Evolutionary conservation across 192 early-diverging fungal genomes (phyloP).

Genomic region (Spizellomyces sp.): DNA sequence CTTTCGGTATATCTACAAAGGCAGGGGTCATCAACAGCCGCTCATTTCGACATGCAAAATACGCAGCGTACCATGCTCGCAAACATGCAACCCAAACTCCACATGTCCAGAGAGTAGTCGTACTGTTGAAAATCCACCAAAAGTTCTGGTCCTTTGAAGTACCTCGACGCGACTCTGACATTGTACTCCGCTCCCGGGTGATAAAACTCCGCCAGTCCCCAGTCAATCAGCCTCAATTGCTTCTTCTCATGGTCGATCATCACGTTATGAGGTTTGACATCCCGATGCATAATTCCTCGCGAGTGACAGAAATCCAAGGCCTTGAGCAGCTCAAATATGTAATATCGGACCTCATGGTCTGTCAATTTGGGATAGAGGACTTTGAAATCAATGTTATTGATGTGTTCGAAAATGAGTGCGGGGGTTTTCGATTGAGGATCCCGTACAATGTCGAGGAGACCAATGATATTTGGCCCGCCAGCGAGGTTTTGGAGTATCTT

Average conservation of each 20-base stretch:
- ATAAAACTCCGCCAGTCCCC: constrained; percentile 99
- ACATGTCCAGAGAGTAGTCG: constrained; percentile 99
- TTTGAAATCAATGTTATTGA: constrained; percentile 99
- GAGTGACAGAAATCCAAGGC: constrained; percentile 98
- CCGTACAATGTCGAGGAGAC: constrained; percentile 90
- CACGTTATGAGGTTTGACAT: constrained; percentile 98
- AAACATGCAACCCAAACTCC: constrained; percentile 99
- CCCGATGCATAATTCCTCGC: constrained; percentile 98
- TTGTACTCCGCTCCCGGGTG: constrained; percentile 97
- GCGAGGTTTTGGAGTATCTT: constrained; percentile 97
- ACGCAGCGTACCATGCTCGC: constrained; percentile 83
- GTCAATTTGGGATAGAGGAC: constrained; percentile 91
- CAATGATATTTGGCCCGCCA: constrained; percentile 92
- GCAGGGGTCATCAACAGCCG: neutral
- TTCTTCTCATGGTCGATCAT: constrained; percentile 99
- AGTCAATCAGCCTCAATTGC: constrained; percentile 94
- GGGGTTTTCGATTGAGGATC: constrained; percentile 97
- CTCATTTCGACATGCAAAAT: constrained; percentile 2
- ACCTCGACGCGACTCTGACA: constrained; percentile 96
- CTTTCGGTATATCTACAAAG: constrained; percentile 89
- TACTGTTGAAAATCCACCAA: constrained; percentile 98
- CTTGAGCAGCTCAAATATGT: constrained; percentile 96
- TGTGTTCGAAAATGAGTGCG: constrained; percentile 93
- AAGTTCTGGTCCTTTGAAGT: constrained; percentile 99
- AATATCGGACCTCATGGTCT: constrained; percentile 94